Conservation (phyloP, 1,139 yeast genomes). For the Meyerozyma carpophila region DNA sequence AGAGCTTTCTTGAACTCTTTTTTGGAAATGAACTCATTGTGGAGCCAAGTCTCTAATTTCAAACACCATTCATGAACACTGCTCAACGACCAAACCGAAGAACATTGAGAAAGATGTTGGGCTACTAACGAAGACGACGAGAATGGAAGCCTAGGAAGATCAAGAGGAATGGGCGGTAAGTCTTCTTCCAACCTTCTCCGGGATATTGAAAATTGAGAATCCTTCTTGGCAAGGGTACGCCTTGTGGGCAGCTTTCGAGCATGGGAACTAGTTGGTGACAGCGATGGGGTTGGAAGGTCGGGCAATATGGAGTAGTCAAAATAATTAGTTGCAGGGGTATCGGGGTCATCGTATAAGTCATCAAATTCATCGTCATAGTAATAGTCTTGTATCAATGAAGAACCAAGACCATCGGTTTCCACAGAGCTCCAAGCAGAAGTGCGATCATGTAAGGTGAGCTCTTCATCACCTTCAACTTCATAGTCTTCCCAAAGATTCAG, state of each 20-base stretch:
- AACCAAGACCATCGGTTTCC: slow-evolving; percentile 1
- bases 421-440: slow-evolving; percentile 1
- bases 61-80: slow-evolving; percentile 48
- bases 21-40: slow-evolving; percentile 45
- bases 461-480: not conserved
- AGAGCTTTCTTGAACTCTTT: slow-evolving; percentile 49
- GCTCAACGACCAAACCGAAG: slow-evolving; percentile 32
- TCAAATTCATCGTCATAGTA: slow-evolving; percentile 7
- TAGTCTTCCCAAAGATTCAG: not conserved
- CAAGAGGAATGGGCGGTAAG: slow-evolving; percentile 49
- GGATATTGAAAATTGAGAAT: not conserved
- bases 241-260: not conserved
- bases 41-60: slow-evolving; percentile 45
- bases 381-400: slow-evolving; percentile 3
- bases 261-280: not conserved
- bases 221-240: not conserved
- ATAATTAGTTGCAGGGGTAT: slow-evolving; percentile 24
- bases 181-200: slow-evolving; percentile 13
- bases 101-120: slow-evolving; percentile 17
- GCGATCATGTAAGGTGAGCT: not conserved
- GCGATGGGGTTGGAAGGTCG: slow-evolving; percentile 24
- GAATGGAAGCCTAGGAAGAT: slow-evolving; percentile 55
- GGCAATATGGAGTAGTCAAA: slow-evolving; percentile 41
- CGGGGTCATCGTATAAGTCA: slow-evolving; percentile 8
- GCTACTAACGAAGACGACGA: slow-evolving; percentile 5